Conservation (phyloP, 148 eudicot species). For the Fallopia convolvulus region DNA sequence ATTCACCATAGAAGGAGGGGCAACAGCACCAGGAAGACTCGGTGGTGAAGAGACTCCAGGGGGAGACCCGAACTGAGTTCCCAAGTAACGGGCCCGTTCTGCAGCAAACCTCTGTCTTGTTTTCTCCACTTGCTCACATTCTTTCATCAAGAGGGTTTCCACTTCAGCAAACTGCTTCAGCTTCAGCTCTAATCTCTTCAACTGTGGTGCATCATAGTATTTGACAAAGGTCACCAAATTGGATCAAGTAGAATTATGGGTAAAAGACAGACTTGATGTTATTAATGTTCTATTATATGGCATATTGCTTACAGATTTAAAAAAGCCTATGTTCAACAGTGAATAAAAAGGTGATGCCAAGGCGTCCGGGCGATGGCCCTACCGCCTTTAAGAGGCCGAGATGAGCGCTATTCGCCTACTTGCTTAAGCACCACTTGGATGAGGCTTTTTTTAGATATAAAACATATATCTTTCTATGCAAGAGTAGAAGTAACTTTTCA, state of each 20-base stretch:
- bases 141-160: conserved; percentile 84
- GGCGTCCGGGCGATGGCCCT: no score
- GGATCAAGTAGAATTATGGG: not conserved
- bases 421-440: no score
- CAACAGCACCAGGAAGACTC: conserved; percentile 24
- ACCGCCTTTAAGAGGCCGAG: no score
- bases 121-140: conserved; percentile 91
- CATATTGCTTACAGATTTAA: not conserved
- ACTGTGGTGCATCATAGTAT: conserved; percentile 33
- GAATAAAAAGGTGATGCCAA: no score
- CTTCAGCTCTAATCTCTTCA: conserved; percentile 92
- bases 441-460: no score
- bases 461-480: no score
- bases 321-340: no score
- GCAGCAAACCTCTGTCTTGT: conserved; percentile 70
- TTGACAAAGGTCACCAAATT: not conserved
- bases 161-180: conserved; percentile 96
- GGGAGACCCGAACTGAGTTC: conserved; percentile 45
- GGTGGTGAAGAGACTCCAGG: conserved; percentile 34
- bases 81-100: conserved; percentile 55
- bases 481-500: no score
- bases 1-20: conserved; percentile 24
- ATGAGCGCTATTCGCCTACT: no score
- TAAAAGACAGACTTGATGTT: not conserved
- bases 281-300: not conserved